A percentile compares a stretch with the other conserved stretches of the same genome.
phyloP scores from a whole-genome alignment of 192 early-diverging fungal genomes.

The Funneliformis mosseae region DNA sequence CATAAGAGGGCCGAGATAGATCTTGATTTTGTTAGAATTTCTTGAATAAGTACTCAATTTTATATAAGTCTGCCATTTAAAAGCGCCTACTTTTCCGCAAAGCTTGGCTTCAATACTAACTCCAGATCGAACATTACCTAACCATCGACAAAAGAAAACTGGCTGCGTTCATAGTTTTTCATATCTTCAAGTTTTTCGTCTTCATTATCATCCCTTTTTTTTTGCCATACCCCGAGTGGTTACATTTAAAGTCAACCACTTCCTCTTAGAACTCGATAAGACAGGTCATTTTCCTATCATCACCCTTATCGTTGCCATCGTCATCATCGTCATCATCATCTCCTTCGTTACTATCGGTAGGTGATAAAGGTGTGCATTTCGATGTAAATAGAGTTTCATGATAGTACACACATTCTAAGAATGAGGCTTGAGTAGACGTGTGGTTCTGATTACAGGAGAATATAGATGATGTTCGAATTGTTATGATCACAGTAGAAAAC shows the following conservation, averaged over 20 bases:
- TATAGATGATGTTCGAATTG: conserved; percentile 9
- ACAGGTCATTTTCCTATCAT: neutral
- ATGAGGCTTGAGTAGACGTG: conserved; percentile 9
- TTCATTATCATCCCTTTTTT: too few species aligned
- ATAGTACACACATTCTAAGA: conserved; percentile 2
- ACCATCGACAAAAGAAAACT: conserved; percentile 13
- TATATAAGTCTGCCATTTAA: conserved; percentile 21
- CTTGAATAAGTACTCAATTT: conserved; percentile 14
- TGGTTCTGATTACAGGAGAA: conserved; percentile 28
- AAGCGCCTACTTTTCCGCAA: neutral
- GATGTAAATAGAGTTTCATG: conserved; percentile 13
- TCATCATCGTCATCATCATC: too few species aligned
- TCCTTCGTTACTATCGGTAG: neutral
- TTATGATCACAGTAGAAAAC: conserved; percentile 3
- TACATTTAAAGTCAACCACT: too few species aligned
- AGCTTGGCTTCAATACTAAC: neutral
- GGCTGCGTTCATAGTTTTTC: conserved; percentile 10
- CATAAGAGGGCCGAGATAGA: neutral
- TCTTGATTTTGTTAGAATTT: conserved; percentile 21
- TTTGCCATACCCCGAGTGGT: too few species aligned
- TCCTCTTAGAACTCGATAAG: conserved; percentile 6
- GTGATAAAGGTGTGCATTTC: conserved; percentile 1
- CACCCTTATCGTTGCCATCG: neutral
- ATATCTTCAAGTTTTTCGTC: neutral
- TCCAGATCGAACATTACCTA: conserved; percentile 20